These are phyloP conservation scores for Mucor plumbeus DNA, from an alignment of 371 early-diverging fungal species.

Conservation along the genomic window DNA sequence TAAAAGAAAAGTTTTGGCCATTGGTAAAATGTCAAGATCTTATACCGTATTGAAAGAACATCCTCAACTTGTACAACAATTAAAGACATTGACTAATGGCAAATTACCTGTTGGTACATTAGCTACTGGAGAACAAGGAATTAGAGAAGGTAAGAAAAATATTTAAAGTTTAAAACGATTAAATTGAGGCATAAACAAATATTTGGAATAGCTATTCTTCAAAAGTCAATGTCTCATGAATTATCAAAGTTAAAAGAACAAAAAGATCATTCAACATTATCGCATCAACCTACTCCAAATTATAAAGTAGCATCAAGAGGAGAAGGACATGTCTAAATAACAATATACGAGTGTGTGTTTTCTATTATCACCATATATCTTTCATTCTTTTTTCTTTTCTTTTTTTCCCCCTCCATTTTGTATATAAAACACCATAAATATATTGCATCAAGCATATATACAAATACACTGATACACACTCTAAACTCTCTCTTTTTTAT, in stretches of 20 bases:
- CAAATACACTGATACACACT: background rate
- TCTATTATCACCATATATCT: background rate
- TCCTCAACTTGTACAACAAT: constrained; percentile 42
- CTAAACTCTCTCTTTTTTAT: background rate
- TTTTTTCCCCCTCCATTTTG: background rate
- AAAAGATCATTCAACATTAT: constrained; percentile 16
- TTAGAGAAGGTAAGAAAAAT: constrained; percentile 33
- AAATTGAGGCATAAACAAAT: constrained; percentile 6
- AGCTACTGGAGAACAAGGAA: constrained; percentile 41
- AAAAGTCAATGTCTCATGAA: constrained; percentile 11
- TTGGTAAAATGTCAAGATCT: constrained; percentile 44
- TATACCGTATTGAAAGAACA: constrained; percentile 42
- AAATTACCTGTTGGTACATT: constrained; percentile 43
- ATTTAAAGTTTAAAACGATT: constrained; percentile 5
- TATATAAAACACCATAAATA: constrained; percentile 1
- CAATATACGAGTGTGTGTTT: background rate
- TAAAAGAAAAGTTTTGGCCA: constrained; percentile 48
- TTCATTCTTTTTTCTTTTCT: background rate
- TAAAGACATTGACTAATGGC: constrained; percentile 38
- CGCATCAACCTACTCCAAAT: constrained; percentile 26
- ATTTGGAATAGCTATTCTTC: background rate
- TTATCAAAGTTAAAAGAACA: constrained; percentile 25
- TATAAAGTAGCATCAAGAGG: constrained; percentile 21
- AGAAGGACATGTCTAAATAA: constrained; percentile 25
- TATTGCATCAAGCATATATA: constrained; percentile 6